phyloP scores from a whole-genome alignment of 345 rosid genomes.

The Citrus hindsii region DNA sequence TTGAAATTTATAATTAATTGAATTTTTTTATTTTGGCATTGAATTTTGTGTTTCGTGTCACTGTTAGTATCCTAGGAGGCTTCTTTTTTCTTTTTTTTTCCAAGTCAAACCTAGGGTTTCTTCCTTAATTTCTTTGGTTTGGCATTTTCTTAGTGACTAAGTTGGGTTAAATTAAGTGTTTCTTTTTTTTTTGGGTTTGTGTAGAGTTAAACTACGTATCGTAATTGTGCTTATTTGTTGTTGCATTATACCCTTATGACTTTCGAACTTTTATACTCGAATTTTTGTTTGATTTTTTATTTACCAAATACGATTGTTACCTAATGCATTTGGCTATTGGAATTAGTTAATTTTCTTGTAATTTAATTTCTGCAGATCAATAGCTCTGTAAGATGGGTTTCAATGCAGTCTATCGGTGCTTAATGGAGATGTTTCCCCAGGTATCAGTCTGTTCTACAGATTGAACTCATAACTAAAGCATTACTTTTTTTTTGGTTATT shows the following conservation, averaged over 20 bases:
- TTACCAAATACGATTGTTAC: neutral
- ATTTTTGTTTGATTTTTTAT: neutral
- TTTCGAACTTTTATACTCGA: neutral
- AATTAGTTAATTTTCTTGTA: neutral
- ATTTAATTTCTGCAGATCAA: slow-evolving; percentile 11
- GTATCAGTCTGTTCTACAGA: slow-evolving; percentile 22
- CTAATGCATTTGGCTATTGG: neutral
- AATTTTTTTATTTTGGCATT: no score
- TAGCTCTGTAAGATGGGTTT: slow-evolving; percentile 46
- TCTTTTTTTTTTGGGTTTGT: neutral
- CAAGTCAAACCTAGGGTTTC: neutral
- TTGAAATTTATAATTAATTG: no score
- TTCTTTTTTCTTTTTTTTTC: no score
- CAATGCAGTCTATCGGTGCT: slow-evolving; percentile 45
- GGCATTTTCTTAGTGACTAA: neutral
- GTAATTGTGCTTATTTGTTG: neutral
- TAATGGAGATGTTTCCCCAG: slow-evolving; percentile 74
- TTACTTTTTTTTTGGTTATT: neutral
- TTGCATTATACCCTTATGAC: neutral
- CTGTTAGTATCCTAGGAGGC: no score
- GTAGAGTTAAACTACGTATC: neutral
- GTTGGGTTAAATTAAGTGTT: neutral
- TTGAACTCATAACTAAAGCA: neutral
- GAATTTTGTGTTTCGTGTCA: no score
- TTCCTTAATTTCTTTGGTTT: neutral